A percentile compares a stretch with the other conserved stretches of the same genome.
phyloP scores from a whole-genome alignment of 306 rosid genomes.

The Trifolium dubium region DNA sequence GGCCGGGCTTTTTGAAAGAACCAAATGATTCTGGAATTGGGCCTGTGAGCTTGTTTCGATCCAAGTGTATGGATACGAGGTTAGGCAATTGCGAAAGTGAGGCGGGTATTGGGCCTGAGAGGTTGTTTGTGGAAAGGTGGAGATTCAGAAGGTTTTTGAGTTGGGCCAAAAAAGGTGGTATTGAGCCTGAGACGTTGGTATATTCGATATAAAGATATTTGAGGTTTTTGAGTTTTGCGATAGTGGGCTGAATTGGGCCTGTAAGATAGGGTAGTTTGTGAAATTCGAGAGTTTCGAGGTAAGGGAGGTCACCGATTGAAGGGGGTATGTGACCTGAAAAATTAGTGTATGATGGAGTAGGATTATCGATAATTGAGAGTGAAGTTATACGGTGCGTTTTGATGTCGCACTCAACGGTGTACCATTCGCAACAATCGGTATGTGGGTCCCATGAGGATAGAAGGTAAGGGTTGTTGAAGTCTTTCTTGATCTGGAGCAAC shows the following conservation, averaged over 20 bases:
- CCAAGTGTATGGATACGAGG: conserved; percentile 26
- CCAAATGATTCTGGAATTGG: conserved; percentile 63
- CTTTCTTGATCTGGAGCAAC: conserved; percentile 65
- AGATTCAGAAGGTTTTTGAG: conserved; percentile 53
- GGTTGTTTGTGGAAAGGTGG: conserved; percentile 60
- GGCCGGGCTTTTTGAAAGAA: conserved; percentile 40
- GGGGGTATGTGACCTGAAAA: conserved; percentile 66
- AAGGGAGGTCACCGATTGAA: conserved; percentile 73
- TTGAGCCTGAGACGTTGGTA: conserved; percentile 63
- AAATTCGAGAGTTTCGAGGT: conserved; percentile 50
- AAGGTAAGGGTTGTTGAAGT: conserved; percentile 67
- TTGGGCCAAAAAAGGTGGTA: conserved; percentile 62
- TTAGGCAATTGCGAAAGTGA: conserved; percentile 59
- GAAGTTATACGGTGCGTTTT: conserved; percentile 64
- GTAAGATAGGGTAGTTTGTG: conserved; percentile 61
- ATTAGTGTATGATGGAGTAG: conserved; percentile 28
- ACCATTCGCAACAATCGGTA: conserved; percentile 74
- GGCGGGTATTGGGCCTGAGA: conserved; percentile 58
- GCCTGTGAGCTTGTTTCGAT: conserved; percentile 58
- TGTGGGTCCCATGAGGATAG: conserved; percentile 67
- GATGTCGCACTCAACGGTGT: conserved; percentile 55
- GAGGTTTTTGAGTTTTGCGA: conserved; percentile 61
- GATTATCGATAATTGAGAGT: conserved; percentile 47
- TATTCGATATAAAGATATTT: conserved; percentile 49
- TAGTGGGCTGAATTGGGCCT: conserved; percentile 61